These are phyloP conservation scores for Biancaea sappan DNA, from an alignment of 306 rosid genomes.

Conservation along the genomic window DNA sequence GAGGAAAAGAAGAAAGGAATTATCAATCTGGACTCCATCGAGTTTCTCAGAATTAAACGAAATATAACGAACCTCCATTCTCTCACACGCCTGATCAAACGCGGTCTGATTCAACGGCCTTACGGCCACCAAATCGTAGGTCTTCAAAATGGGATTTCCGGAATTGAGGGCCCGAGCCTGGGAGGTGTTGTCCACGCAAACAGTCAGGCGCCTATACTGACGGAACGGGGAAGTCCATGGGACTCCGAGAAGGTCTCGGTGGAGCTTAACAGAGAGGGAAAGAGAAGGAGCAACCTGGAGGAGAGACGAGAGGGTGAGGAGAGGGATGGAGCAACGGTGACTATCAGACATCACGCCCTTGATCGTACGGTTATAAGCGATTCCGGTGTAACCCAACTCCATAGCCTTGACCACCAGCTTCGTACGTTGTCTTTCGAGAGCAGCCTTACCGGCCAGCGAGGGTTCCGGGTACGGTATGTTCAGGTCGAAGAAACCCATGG, in stretches of 20 bases:
- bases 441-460: conserved; percentile 38
- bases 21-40: background rate
- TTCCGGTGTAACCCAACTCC: conserved; percentile 87
- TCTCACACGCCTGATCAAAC: conserved; percentile 77
- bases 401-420: conserved; percentile 66
- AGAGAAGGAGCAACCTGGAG: conserved; percentile 70
- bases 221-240: conserved; percentile 71
- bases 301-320: conserved; percentile 62
- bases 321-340: conserved; percentile 75
- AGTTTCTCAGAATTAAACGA: background rate
- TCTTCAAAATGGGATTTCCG: conserved; percentile 78
- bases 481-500: conserved; percentile 89
- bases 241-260: conserved; percentile 66
- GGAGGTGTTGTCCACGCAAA: conserved; percentile 45
- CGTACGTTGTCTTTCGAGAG: conserved; percentile 48
- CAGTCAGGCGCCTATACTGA: conserved; percentile 88
- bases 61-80: conserved; percentile 60
- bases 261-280: conserved; percentile 65
- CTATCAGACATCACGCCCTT: conserved; percentile 86
- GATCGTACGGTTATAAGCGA: conserved; percentile 83
- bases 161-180: conserved; percentile 68
- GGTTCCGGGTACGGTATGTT: conserved; percentile 61
- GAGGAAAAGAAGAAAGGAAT: background rate
- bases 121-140: conserved; percentile 78
- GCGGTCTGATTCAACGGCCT: conserved; percentile 63